Evolutionary conservation across 257 asterid genomes (phyloP).

Genomic region (Penstemon barbatus): DNA sequence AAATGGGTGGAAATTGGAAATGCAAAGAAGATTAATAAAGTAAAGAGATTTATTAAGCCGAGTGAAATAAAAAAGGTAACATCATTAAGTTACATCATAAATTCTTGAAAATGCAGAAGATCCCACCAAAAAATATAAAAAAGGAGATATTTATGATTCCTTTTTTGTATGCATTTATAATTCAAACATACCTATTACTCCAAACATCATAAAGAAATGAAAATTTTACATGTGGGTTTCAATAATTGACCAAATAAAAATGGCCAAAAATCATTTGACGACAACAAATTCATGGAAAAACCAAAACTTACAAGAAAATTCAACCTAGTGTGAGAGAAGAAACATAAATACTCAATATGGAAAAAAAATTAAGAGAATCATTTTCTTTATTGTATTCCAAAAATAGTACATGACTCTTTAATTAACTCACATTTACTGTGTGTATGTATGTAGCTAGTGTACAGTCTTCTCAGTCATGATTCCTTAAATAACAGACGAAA

Average conservation of each 20-base stretch:
- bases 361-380: neutral
- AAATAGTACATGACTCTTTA: conserved; percentile 1
- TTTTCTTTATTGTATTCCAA: neutral
- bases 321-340: conserved; percentile 6
- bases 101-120: conserved; percentile 24
- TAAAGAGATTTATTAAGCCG: conserved; percentile 2
- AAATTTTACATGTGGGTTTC: neutral
- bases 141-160: conserved; percentile 13
- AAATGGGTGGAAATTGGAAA: conserved; percentile 19
- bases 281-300: conserved; percentile 13
- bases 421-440: conserved; percentile 22
- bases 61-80: conserved; percentile 16
- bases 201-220: conserved; percentile 8
- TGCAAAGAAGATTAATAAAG: conserved; percentile 18
- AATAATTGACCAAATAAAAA: neutral
- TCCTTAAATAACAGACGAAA: conserved; percentile 28
- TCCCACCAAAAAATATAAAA: conserved; percentile 21
- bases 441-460: conserved; percentile 12
- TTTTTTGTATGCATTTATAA: conserved; percentile 20
- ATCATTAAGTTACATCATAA: neutral
- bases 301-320: neutral
- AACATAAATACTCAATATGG: neutral
- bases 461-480: conserved; percentile 2
- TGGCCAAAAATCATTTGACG: neutral
- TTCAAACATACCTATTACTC: conserved; percentile 7